phyloP scores from a whole-genome alignment of 108 stramenopile genomes.

The Fistulifera solaris region DNA sequence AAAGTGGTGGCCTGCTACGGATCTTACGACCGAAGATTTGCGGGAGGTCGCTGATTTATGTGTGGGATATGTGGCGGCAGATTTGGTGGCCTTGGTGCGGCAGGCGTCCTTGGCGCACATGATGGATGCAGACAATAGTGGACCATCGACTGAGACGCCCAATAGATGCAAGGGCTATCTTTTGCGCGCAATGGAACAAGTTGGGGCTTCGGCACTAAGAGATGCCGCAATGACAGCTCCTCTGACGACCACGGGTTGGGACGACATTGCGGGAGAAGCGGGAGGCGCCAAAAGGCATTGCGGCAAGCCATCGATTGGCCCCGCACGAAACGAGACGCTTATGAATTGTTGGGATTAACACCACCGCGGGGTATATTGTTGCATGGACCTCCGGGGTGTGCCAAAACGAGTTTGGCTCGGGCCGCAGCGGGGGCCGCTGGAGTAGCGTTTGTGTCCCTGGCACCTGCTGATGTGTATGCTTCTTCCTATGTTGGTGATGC shows the following conservation, averaged over 20 bases:
- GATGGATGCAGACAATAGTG: not conserved
- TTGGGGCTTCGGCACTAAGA: constrained; percentile 53
- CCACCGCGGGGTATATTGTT: constrained; percentile 82
- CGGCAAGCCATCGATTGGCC: constrained; percentile 83
- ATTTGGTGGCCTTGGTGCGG: constrained; percentile 60
- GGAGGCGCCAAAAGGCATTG: constrained; percentile 79
- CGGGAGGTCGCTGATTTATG: constrained; percentile 51
- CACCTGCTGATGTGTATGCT: constrained; percentile 91
- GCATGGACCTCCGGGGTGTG: constrained; percentile 97
- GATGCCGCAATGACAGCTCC: constrained; percentile 59
- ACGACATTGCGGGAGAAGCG: constrained; percentile 75
- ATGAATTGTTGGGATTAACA: constrained; percentile 39
- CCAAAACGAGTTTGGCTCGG: constrained; percentile 93
- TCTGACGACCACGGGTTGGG: constrained; percentile 55
- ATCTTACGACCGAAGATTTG: constrained; percentile 18
- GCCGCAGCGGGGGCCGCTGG: constrained; percentile 90
- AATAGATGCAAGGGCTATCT: constrained; percentile 4
- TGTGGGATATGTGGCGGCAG: constrained; percentile 79
- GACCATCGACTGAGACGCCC: not conserved
- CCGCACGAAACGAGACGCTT: constrained; percentile 35
- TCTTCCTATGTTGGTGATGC: constrained; percentile 97
- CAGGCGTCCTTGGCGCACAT: constrained; percentile 20
- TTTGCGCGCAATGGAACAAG: constrained; percentile 14
- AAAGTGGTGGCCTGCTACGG: constrained; percentile 4
- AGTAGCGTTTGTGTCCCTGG: constrained; percentile 88